phyloP scores from a whole-genome alignment of 129 eudicot genomes.

The carrot (Daucus carota) region DH1_v3.0 NC_030381.2:27086001-27086500 shows the following conservation, averaged over 20 bases:
- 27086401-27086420: slow-evolving; percentile 33
- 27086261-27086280: background rate
- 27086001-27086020: background rate
- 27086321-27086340: background rate
- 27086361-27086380: slow-evolving; percentile 32
- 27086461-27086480: background rate
- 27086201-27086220: background rate
- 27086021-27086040: background rate
- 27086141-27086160: background rate
- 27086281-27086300: background rate
- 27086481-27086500: background rate
- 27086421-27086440: slow-evolving; percentile 21
- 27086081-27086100: too few species aligned
- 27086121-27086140: background rate
- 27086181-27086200: background rate
- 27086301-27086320: background rate
- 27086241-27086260: background rate
- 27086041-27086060: background rate
- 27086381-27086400: slow-evolving; percentile 36
- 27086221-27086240: background rate
- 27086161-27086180: background rate
- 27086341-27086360: slow-evolving; percentile 14
- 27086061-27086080: background rate
- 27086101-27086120: background rate
- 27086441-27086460: background rate